phyloP scores from a whole-genome alignment of 805 yeast species.

The Maudiozyma bulderi region DNA sequence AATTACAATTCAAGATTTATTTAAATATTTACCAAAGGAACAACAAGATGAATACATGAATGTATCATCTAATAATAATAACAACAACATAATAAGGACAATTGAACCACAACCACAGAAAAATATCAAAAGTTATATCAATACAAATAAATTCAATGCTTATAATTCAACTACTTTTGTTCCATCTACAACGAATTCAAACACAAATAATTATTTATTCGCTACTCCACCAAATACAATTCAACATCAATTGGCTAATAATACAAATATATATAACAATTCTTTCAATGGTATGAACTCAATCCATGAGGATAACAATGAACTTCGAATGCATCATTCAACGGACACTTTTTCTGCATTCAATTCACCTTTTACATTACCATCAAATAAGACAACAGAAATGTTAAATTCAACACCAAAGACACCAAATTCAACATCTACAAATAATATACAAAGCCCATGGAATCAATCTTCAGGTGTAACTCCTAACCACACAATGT shows the following conservation, averaged over 20 bases:
- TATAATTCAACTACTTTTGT: slow-evolving; percentile 18
- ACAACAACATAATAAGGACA: not conserved
- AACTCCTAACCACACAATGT: not conserved
- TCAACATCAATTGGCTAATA: not conserved
- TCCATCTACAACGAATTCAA: slow-evolving; percentile 7
- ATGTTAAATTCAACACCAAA: slow-evolving; percentile 8
- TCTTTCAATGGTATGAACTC: not conserved
- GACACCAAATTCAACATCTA: slow-evolving; percentile 10
- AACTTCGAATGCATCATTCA: not conserved
- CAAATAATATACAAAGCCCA: slow-evolving; percentile 1
- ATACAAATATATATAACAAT: not conserved
- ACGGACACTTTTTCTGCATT: slow-evolving; percentile 3
- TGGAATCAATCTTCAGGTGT: slow-evolving; percentile 13
- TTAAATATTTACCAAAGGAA: slow-evolving; percentile 12
- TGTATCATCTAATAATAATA: not conserved
- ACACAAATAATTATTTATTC: not conserved
- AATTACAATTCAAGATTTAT: slow-evolving; percentile 7
- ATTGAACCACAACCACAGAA: slow-evolving; percentile 6
- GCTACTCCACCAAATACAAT: not conserved
- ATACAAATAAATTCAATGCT: slow-evolving; percentile 16
- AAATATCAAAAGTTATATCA: slow-evolving; percentile 1
- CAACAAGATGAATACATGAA: not conserved
- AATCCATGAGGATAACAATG: not conserved
- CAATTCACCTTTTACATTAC: not conserved
- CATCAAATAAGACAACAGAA: not conserved